Conservation (phyloP, 495 filamentous ascomycete species). For the Penicillium daleae region DNA sequence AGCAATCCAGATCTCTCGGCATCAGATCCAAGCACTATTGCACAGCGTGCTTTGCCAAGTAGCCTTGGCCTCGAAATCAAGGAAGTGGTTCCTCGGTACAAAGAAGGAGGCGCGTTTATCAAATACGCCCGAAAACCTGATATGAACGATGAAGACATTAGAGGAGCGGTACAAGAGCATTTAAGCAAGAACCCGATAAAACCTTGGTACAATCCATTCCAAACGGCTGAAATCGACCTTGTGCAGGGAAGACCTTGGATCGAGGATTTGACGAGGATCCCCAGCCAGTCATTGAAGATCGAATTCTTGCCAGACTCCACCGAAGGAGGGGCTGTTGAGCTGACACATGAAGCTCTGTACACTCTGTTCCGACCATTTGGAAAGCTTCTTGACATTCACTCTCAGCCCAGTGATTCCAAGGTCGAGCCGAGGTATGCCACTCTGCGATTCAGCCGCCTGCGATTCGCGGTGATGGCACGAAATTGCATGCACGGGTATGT, state of each 20-base stretch:
- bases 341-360: slow-evolving; percentile 88
- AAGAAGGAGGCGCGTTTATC: slow-evolving; percentile 93
- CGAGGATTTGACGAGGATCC: slow-evolving; percentile 86
- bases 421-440: slow-evolving; percentile 75
- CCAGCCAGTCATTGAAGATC: slow-evolving; percentile 71
- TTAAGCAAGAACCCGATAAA: slow-evolving; percentile 72
- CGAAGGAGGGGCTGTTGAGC: slow-evolving; percentile 66
- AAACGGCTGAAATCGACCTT: slow-evolving; percentile 64
- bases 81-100: slow-evolving; percentile 78
- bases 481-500: slow-evolving; percentile 91
- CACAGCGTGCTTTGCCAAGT: slow-evolving; percentile 63
- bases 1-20: slow-evolving; percentile 60
- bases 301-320: slow-evolving; percentile 78
- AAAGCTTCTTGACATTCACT: slow-evolving; percentile 78
- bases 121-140: slow-evolving; percentile 71
- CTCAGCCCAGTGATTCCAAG: slow-evolving; percentile 83
- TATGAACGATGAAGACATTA: slow-evolving; percentile 60
- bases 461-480: slow-evolving; percentile 80
- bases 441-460: slow-evolving; percentile 70
- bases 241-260: slow-evolving; percentile 92
- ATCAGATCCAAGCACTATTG: slow-evolving; percentile 66
- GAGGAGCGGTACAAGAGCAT: slow-evolving; percentile 54
- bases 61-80: slow-evolving; percentile 67
- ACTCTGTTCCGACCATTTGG: slow-evolving; percentile 88
- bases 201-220: slow-evolving; percentile 88